These are phyloP conservation scores for Naganishia cerealis DNA, from an alignment of 1,284 basidiomycete genomes.

Conservation along the genomic window DNA sequence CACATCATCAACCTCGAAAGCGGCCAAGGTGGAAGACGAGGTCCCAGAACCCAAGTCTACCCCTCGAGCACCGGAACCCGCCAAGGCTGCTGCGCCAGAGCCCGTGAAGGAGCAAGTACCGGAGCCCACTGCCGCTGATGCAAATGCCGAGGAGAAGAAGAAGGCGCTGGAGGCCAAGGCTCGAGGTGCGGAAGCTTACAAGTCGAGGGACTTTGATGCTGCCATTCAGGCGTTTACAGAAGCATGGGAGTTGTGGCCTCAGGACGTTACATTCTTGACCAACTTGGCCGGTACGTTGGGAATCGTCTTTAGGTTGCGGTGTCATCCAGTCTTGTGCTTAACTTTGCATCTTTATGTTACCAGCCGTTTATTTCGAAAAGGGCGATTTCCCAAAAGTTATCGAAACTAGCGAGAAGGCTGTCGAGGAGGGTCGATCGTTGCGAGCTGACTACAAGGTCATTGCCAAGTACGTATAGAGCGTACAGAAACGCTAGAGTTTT, in stretches of 20 bases:
- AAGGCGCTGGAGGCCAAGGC: conserved; percentile 75
- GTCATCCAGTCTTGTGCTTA: neutral
- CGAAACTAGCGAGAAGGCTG: conserved; percentile 87
- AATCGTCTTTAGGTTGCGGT: neutral
- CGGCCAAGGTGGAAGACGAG: conserved; percentile 35
- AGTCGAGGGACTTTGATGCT: conserved; percentile 74
- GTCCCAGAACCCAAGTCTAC: conserved; percentile 43
- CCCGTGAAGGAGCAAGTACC: conserved; percentile 53
- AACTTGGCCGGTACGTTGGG: conserved; percentile 72
- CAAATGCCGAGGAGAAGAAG: conserved; percentile 65
- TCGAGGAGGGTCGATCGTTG: conserved; percentile 79
- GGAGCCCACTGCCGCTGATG: conserved; percentile 46
- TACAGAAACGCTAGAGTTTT: neutral
- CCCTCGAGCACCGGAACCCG: conserved; percentile 41
- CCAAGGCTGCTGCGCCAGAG: conserved; percentile 39
- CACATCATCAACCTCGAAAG: conserved; percentile 22
- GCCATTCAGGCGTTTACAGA: conserved; percentile 73
- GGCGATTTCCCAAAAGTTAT: conserved; percentile 87
- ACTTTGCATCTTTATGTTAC: conserved; percentile 6
- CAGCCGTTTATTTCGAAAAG: conserved; percentile 87
- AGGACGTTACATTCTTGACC: conserved; percentile 90
- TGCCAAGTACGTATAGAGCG: conserved; percentile 55
- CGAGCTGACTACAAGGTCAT: conserved; percentile 62
- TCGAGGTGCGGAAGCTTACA: conserved; percentile 78
- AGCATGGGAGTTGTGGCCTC: conserved; percentile 90